Conservation (phyloP, 257 asterid species). For the Solanum arcanum region DNA sequence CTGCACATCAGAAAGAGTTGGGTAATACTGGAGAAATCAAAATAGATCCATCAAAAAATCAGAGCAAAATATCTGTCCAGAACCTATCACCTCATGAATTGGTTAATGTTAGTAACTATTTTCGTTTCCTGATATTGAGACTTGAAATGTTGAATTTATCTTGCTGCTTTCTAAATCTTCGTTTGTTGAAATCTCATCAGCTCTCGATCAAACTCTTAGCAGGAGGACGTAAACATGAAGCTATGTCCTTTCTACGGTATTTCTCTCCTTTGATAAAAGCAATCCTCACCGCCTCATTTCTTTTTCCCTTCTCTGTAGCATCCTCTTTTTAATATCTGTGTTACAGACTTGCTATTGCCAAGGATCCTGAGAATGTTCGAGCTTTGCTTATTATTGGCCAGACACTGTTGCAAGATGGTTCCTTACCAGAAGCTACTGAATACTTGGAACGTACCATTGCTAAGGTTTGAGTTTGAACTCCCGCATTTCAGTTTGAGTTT, state of each 20-base stretch:
- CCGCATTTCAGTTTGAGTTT: background rate
- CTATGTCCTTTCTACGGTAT: conserved; percentile 3
- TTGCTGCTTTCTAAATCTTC: background rate
- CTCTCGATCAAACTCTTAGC: background rate
- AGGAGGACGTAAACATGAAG: background rate
- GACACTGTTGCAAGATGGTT: conserved; percentile 38
- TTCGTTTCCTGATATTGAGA: background rate
- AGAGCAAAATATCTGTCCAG: conserved; percentile 33
- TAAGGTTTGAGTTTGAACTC: conserved; percentile 33
- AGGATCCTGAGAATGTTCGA: conserved; percentile 68
- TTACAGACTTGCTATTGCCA: conserved; percentile 81
- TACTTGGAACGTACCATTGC: conserved; percentile 56
- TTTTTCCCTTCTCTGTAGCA: background rate
- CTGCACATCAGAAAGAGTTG: conserved; percentile 21
- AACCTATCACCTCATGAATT: conserved; percentile 57
- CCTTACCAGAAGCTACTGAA: conserved; percentile 50
- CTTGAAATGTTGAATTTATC: background rate
- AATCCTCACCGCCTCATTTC: background rate
- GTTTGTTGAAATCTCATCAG: conserved; percentile 1
- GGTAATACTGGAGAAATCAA: conserved; percentile 18
- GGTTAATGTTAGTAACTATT: conserved; percentile 46
- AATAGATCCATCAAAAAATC: conserved; percentile 21
- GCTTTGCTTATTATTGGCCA: conserved; percentile 77
- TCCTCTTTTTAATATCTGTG: conserved; percentile 12
- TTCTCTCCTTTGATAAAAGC: background rate